Base-by-base conservation (phyloP, 2,329 filamentous ascomycete species). In the Pseudogymnoascus sp. region DNA sequence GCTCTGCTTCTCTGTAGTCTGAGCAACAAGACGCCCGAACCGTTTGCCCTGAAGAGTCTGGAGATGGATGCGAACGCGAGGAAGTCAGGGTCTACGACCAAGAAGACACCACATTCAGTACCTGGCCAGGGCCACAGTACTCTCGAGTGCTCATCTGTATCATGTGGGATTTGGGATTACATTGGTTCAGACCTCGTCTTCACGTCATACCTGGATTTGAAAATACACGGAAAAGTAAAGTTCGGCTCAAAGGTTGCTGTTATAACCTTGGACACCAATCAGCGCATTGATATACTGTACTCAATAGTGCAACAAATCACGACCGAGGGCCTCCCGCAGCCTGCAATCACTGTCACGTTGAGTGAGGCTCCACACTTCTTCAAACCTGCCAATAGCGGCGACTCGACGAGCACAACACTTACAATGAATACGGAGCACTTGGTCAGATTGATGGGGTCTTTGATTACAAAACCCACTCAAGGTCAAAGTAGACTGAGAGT, bases 241-340 rank as follows among this genome's bases (percentile, higher is more conserved):
- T 73, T 79, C 66, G 70, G 71, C 25, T 60, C 76, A 70, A 64
- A 67, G 60, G 16, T 78, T 69, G 50, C 86, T 60, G 75, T 79
- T 28, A 66, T 84, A 37, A 75, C 65, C 0, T 69, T 79, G 0
- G 60, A 62, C 4, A 67, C 66, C 0, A 65, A 66, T 0, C 65
- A 76, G 3, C 69, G 75, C 23, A 73, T 85, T 36, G 78, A 83
- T 59, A 79, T 86, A 12, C 75, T 79, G 0, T 79, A 82, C 38
- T 64, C 59, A 42, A 66, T 61, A 21, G 67, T 64, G 25, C 42
- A 63, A 37, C 62, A 38, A 21, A 75, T 77, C 18, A 81, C 75
- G 1, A 78, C 84, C 34, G 66, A 80, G 28, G 78, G 72, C 71
- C 71, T 34, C 36, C 69, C 18, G 60, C 75, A 66, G 62, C 73